These are phyloP conservation scores for Stropharia rugosoannulata DNA, from an alignment of 768 basidiomycete species.

Conservation along the genomic window DNA sequence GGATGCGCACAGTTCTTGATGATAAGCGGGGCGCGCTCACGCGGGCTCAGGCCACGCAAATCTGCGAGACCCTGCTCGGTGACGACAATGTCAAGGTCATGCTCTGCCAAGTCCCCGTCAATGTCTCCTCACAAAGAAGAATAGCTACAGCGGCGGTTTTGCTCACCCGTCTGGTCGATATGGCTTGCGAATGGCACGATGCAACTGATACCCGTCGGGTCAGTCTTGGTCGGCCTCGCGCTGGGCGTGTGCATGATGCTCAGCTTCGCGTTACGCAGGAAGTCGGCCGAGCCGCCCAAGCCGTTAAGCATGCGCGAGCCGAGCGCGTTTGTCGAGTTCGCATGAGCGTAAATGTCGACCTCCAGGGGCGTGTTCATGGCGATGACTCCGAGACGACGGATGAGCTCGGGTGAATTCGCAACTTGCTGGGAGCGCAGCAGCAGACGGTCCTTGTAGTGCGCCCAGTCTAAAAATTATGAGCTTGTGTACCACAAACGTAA, in stretches of 20 bases:
- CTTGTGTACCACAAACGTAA: background rate
- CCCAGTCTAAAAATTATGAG: slow-evolving; percentile 34
- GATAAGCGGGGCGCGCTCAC: slow-evolving; percentile 45
- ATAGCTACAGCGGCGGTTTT: background rate
- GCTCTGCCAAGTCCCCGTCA: slow-evolving; percentile 27
- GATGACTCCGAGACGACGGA: slow-evolving; percentile 45
- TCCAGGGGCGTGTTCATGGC: slow-evolving; percentile 54
- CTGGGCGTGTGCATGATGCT: slow-evolving; percentile 53
- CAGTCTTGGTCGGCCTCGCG: slow-evolving; percentile 44
- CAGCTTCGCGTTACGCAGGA: slow-evolving; percentile 47
- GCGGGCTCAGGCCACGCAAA: slow-evolving; percentile 43
- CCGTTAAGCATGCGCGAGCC: slow-evolving; percentile 51
- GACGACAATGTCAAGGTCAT: slow-evolving; percentile 46
- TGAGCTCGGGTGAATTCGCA: slow-evolving; percentile 49
- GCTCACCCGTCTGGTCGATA: slow-evolving; percentile 46
- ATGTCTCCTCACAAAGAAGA: background rate
- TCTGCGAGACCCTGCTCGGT: slow-evolving; percentile 52
- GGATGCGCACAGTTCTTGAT: slow-evolving; percentile 50
- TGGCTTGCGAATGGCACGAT: slow-evolving; percentile 49
- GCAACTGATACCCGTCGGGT: slow-evolving; percentile 49
- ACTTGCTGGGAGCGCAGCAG: slow-evolving; percentile 50
- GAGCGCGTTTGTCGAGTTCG: slow-evolving; percentile 50
- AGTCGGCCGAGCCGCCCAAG: slow-evolving; percentile 47
- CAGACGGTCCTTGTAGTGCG: slow-evolving; percentile 43
- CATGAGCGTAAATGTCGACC: slow-evolving; percentile 51